Evolutionary conservation across 352 stramenopile genomes (phyloP).

Genomic region (Lagenidium giganteum): DNA sequence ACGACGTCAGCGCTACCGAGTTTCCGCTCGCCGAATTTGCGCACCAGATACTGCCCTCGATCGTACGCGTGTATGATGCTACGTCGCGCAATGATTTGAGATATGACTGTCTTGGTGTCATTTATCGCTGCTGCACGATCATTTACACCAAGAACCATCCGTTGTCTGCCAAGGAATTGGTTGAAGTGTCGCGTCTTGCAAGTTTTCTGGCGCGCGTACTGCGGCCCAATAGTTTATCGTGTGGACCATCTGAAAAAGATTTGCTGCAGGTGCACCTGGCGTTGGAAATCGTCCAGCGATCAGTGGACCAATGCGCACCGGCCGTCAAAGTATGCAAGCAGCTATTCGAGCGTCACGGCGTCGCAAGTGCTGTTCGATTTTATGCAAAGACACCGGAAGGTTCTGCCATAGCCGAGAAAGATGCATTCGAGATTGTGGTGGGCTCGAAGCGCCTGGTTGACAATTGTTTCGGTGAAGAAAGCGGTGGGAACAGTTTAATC

Average conservation of each 20-base stretch:
- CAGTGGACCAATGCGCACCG: conserved; percentile 17
- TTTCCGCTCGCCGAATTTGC: conserved; percentile 25
- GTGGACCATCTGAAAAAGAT: conserved; percentile 16
- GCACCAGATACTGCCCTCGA: conserved; percentile 35
- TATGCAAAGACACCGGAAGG: conserved; percentile 20
- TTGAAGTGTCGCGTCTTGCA: conserved; percentile 31
- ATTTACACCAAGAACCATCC: conserved; percentile 24
- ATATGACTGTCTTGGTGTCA: conserved; percentile 47
- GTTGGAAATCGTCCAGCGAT: conserved; percentile 42
- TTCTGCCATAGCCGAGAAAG: not conserved
- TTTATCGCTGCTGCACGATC: conserved; percentile 41
- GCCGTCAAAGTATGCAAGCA: conserved; percentile 16
- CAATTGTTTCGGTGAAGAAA: conserved; percentile 35
- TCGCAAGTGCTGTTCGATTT: conserved; percentile 43
- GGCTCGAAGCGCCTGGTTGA: conserved; percentile 30
- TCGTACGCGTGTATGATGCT: conserved; percentile 52
- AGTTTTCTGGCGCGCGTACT: conserved; percentile 53
- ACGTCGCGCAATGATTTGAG: conserved; percentile 42
- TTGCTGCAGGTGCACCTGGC: conserved; percentile 28
- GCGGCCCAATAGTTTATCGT: conserved; percentile 28
- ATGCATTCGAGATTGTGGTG: conserved; percentile 17
- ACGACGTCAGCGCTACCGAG: too few species aligned
- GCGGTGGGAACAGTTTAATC: conserved; percentile 22
- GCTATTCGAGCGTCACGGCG: conserved; percentile 52
- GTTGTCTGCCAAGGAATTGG: conserved; percentile 18